A percentile compares a stretch with the other conserved stretches of the same genome.
phyloP scores from a whole-genome alignment of 2,329 filamentous ascomycete genomes.

The Xylariales sp. region DNA sequence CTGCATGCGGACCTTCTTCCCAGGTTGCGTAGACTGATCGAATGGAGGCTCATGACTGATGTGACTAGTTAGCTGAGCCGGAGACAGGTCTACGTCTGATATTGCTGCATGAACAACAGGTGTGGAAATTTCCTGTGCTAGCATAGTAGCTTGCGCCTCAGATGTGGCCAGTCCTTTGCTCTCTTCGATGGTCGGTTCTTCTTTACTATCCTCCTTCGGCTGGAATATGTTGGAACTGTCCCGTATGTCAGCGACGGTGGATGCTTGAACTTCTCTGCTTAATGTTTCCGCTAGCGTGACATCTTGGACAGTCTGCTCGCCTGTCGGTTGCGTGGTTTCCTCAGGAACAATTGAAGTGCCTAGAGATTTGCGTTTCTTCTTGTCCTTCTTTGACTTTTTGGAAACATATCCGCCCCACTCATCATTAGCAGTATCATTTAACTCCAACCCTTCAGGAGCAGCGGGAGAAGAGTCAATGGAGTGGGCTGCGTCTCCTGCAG shows the following conservation, averaged over 20 bases:
- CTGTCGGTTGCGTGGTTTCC: conserved; percentile 10
- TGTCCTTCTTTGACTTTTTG: conserved; percentile 24
- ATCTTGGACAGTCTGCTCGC: neutral
- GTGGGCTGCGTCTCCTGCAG: too few species aligned
- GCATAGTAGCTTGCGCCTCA: neutral
- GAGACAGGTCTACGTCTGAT: conserved; percentile 24
- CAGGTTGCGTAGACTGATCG: conserved; percentile 26
- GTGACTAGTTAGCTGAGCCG: conserved; percentile 27
- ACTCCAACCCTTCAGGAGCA: neutral
- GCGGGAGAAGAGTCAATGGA: too few species aligned
- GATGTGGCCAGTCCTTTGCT: neutral
- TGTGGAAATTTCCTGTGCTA: conserved; percentile 4
- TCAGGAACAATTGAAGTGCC: conserved; percentile 12
- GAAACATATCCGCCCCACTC: conserved; percentile 2
- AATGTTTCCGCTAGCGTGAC: conserved; percentile 12
- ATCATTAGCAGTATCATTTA: conserved; percentile 1
- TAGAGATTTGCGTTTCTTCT: conserved; percentile 6
- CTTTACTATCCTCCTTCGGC: conserved; percentile 12
- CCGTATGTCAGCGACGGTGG: conserved; percentile 17
- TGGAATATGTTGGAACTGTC: conserved; percentile 21
- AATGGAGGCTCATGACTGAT: conserved; percentile 32
- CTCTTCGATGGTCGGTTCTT: neutral
- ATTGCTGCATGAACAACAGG: conserved; percentile 10
- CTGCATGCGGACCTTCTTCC: conserved; percentile 29
- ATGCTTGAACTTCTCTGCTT: conserved; percentile 17